Conservation (phyloP, 2,329 filamentous ascomycete species). For the Magnaporthales sp. region DNA sequence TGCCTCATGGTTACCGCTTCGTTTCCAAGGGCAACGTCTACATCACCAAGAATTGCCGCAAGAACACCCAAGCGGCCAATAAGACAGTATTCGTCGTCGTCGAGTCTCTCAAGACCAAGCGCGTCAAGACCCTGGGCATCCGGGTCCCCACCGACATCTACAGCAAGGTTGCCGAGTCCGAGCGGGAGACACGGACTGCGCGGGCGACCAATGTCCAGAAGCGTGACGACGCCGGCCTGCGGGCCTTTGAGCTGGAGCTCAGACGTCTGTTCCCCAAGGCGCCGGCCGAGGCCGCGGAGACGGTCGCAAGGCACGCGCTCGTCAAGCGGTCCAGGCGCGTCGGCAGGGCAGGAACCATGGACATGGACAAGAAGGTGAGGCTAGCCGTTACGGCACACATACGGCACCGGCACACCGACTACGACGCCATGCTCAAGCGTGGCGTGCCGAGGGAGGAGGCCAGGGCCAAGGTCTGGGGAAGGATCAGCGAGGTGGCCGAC, state of each 20-base stretch:
- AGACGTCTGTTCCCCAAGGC: slow-evolving; percentile 28
- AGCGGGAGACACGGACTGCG: slow-evolving; percentile 20
- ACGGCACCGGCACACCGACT: slow-evolving; percentile 37
- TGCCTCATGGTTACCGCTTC: slow-evolving; percentile 31
- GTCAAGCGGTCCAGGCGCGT: slow-evolving; percentile 37
- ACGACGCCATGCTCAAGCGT: slow-evolving; percentile 28
- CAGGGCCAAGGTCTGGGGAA: not conserved
- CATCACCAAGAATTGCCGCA: slow-evolving; percentile 31
- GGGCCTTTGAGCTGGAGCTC: slow-evolving; percentile 25
- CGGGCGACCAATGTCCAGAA: slow-evolving; percentile 22
- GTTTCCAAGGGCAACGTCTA: slow-evolving; percentile 32
- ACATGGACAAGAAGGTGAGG: slow-evolving; percentile 27
- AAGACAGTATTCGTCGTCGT: slow-evolving; percentile 28
- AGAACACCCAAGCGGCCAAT: slow-evolving; percentile 22
- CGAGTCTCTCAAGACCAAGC: not conserved
- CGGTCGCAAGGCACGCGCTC: slow-evolving; percentile 31
- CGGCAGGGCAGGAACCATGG: slow-evolving; percentile 31
- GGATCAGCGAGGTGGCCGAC: not conserved
- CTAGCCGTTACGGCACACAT: slow-evolving; percentile 41
- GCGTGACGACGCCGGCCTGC: slow-evolving; percentile 24
- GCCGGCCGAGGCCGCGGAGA: slow-evolving; percentile 23
- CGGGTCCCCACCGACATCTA: slow-evolving; percentile 27
- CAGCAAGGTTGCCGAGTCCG: slow-evolving; percentile 16
- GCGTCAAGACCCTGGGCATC: slow-evolving; percentile 21
- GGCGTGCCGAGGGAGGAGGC: not conserved